Conservation (phyloP, 2,329 filamentous ascomycete genomes). For the Magnaporthales sp. region DNA sequence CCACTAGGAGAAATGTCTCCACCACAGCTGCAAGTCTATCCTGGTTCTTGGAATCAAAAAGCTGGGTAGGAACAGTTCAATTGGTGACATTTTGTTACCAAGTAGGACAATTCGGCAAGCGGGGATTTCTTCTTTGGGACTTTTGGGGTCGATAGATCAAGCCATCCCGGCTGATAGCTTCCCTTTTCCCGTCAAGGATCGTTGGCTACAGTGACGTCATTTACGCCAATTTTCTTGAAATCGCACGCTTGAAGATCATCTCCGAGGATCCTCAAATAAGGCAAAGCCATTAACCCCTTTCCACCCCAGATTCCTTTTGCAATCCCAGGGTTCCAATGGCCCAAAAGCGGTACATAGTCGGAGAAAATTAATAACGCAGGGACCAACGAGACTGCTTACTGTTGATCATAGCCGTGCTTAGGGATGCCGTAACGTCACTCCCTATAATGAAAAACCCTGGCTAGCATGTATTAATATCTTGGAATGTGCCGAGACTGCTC, state of each 20-base stretch:
- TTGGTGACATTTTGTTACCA: background rate
- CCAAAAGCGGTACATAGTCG: background rate
- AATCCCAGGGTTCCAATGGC: background rate
- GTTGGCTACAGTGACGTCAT: background rate
- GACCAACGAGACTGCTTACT: background rate
- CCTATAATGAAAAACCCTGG: conserved; percentile 2
- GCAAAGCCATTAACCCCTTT: background rate
- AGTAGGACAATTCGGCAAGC: background rate
- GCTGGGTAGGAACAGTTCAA: background rate
- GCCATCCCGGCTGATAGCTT: background rate
- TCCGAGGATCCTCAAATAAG: background rate
- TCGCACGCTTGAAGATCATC: background rate
- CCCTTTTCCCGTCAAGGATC: background rate
- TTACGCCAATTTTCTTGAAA: background rate
- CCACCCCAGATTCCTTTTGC: background rate
- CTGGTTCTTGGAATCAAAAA: background rate
- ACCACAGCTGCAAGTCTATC: background rate
- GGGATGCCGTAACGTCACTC: background rate
- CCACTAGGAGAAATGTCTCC: background rate
- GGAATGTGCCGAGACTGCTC: background rate
- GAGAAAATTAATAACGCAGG: background rate
- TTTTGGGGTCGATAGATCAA: background rate
- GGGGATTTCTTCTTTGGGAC: background rate
- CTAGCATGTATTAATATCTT: background rate
- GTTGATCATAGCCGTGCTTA: background rate